Percentiles rank a stretch among this genome's conserved stretches.
Conservation (phyloP, 2,329 filamentous ascomycete species). For the Emergomyces orientalis region DNA sequence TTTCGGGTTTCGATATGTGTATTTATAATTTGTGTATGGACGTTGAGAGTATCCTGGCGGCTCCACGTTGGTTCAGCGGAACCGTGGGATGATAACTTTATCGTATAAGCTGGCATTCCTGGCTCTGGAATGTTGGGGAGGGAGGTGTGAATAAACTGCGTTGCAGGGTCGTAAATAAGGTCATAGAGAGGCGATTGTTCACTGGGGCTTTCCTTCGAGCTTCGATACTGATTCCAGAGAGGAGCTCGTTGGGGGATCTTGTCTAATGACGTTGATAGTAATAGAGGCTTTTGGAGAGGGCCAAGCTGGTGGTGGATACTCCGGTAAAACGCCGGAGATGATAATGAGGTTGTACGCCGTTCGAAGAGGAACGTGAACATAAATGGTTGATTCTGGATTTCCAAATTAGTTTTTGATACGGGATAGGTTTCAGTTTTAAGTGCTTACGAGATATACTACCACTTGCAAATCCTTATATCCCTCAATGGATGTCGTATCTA, state of each 20-base stretch:
- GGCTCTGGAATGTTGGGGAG: conserved; percentile 55
- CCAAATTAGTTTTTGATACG: not conserved
- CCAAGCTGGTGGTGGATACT: conserved; percentile 42
- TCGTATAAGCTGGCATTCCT: conserved; percentile 26
- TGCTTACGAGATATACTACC: conserved; percentile 36
- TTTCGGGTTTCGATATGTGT: conserved; percentile 46
- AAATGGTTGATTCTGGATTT: conserved; percentile 35
- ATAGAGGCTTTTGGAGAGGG: conserved; percentile 39
- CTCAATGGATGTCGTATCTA: not conserved
- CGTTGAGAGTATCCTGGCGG: conserved; percentile 51
- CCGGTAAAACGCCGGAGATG: conserved; percentile 38
- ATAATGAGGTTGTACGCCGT: conserved; percentile 32
- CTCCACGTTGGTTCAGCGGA: conserved; percentile 34
- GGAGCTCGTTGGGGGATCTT: conserved; percentile 33
- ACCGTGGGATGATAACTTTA: conserved; percentile 10
- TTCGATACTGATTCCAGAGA: conserved; percentile 23
- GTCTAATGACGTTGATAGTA: conserved; percentile 38
- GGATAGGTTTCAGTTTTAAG: not conserved
- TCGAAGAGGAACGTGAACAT: conserved; percentile 44
- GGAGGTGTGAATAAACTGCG: conserved; percentile 50
- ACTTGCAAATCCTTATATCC: conserved; percentile 23
- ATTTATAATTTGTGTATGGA: conserved; percentile 51
- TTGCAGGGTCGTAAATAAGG: conserved; percentile 51
- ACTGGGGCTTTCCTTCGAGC: conserved; percentile 25
- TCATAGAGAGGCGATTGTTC: conserved; percentile 46